phyloP scores from a whole-genome alignment of 2,329 filamentous ascomycete species.

The Fusarium duplospermum region DNA sequence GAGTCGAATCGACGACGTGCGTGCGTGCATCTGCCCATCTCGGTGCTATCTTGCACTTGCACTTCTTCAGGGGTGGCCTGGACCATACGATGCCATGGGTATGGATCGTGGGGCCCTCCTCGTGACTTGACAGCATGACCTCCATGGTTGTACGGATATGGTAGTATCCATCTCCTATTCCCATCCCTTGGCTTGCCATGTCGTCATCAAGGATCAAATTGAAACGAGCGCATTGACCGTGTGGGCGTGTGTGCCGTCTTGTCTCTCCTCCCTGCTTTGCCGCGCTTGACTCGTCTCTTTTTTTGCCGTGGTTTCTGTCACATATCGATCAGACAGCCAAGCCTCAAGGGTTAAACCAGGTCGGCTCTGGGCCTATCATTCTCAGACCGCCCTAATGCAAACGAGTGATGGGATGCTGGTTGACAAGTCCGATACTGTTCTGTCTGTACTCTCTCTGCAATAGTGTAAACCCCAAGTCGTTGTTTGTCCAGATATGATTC shows the following conservation, averaged over 20 bases:
- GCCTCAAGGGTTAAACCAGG: background rate
- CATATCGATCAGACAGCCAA: slow-evolving; percentile 18
- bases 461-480: background rate
- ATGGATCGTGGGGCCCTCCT: background rate
- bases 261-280: slow-evolving; percentile 4
- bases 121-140: slow-evolving; percentile 21
- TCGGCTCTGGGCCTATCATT: background rate
- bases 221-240: slow-evolving; percentile 6
- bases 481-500: background rate
- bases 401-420: background rate
- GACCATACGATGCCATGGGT: background rate
- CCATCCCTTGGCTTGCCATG: background rate
- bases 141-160: background rate
- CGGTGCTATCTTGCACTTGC: background rate
- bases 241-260: slow-evolving; percentile 1
- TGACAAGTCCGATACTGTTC: background rate
- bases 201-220: slow-evolving; percentile 1
- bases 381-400: background rate
- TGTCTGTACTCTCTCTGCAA: too few species aligned
- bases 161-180: background rate
- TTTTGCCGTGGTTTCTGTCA: slow-evolving; percentile 9
- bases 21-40: slow-evolving; percentile 12
- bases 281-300: background rate
- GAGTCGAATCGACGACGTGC: background rate
- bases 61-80: slow-evolving; percentile 3